phyloP scores from a whole-genome alignment of 164 flowering plant genomes.

The Aristolochia contorta region DNA sequence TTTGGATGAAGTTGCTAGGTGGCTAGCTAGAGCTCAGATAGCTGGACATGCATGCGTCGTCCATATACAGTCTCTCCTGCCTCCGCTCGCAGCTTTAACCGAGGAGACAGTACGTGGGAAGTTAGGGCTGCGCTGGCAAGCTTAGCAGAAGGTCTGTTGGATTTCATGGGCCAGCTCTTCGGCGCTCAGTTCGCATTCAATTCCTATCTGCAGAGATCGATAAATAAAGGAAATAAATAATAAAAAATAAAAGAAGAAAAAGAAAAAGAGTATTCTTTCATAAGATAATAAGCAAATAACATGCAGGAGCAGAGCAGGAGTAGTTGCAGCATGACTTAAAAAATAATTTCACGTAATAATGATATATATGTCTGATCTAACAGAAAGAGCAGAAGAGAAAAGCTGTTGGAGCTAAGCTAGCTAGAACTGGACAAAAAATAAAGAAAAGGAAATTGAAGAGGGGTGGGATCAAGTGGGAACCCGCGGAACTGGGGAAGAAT shows the following conservation, averaged over 20 bases:
- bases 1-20: no score
- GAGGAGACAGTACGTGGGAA: not conserved
- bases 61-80: not conserved
- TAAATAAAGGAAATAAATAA: not conserved
- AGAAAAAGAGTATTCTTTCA: not conserved
- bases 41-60: no score
- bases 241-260: not conserved
- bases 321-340: no score
- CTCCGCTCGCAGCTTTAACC: not conserved
- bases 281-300: no score
- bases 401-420: no score
- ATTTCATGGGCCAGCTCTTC: constrained; percentile 86
- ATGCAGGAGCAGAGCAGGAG: no score
- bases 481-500: not conserved
- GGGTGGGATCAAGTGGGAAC: no score
- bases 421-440: no score
- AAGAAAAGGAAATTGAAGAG: not conserved
- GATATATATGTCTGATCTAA: no score
- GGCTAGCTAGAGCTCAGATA: no score
- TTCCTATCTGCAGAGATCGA: constrained; percentile 65
- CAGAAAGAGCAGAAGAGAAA: no score
- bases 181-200: constrained; percentile 89
- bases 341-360: no score
- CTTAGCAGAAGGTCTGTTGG: constrained; percentile 76
- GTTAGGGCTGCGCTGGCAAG: not conserved